phyloP scores from a whole-genome alignment of 768 basidiomycete species.

The Phylloporus sp. region DNA sequence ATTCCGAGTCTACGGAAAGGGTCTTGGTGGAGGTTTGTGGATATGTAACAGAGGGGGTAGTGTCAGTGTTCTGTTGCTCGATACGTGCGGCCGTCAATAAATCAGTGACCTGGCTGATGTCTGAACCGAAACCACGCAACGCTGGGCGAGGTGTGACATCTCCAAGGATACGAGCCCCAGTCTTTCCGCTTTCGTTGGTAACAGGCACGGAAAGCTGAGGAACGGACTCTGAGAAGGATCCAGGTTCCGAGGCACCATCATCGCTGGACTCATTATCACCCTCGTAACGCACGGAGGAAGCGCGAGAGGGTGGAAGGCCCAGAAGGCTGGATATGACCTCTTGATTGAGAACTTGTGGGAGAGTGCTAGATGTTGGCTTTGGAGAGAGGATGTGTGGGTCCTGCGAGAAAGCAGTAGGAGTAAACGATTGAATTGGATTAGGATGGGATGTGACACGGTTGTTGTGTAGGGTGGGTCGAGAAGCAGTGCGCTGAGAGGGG shows the following conservation, averaged over 20 bases:
- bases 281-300: slow-evolving; percentile 45
- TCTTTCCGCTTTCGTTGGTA: slow-evolving; percentile 15
- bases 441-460: slow-evolving; percentile 3
- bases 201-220: slow-evolving; percentile 30
- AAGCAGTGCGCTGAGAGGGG: slow-evolving; percentile 16
- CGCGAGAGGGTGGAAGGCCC: slow-evolving; percentile 44
- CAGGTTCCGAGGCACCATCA: slow-evolving; percentile 34
- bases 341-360: slow-evolving; percentile 67
- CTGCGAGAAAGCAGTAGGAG: slow-evolving; percentile 24
- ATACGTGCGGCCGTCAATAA: slow-evolving; percentile 23
- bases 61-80: slow-evolving; percentile 15
- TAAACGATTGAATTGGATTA: slow-evolving; percentile 8
- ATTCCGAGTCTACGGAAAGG: slow-evolving; percentile 1
- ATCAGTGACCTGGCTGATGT: slow-evolving; percentile 29
- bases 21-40: slow-evolving; percentile 2
- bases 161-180: slow-evolving; percentile 22
- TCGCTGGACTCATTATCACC: slow-evolving; percentile 52
- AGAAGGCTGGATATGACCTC: slow-evolving; percentile 65
- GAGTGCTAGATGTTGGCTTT: slow-evolving; percentile 46
- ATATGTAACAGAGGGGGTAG: slow-evolving; percentile 4
- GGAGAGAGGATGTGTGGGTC: slow-evolving; percentile 48
- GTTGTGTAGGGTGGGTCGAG: slow-evolving; percentile 9
- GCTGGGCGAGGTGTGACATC: slow-evolving; percentile 67
- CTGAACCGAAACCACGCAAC: slow-evolving; percentile 33
- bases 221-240: slow-evolving; percentile 41